phyloP scores from a whole-genome alignment of 495 filamentous ascomycete genomes.

The Extremus antarcticus region DNA sequence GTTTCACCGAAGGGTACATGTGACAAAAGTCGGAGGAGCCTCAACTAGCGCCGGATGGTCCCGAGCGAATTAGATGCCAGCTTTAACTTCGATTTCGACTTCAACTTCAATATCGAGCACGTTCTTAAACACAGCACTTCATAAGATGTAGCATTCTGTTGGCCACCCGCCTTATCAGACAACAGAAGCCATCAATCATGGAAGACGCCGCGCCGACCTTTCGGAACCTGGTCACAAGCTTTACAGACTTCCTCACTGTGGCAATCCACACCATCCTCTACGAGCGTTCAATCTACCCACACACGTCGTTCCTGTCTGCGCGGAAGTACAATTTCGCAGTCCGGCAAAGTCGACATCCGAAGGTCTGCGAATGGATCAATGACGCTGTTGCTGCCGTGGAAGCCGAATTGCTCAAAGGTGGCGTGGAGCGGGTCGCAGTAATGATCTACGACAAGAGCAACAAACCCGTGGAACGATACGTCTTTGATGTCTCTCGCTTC shows the following conservation, averaged over 20 bases:
- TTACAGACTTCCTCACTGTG: constrained; percentile 72
- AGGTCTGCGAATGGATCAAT: constrained; percentile 82
- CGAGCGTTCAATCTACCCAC: constrained; percentile 73
- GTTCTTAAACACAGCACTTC: no score
- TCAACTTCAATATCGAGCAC: no score
- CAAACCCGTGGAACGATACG: constrained; percentile 59
- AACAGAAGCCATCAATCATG: no score
- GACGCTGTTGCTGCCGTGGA: constrained; percentile 70
- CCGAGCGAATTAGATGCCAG: no score
- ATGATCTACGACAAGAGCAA: constrained; percentile 54
- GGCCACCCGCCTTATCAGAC: no score
- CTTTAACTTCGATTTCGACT: no score
- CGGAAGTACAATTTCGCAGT: constrained; percentile 84
- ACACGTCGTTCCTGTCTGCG: constrained; percentile 64
- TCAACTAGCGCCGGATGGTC: no score
- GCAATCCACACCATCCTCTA: constrained; percentile 91
- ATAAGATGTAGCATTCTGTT: no score
- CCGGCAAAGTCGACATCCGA: constrained; percentile 78
- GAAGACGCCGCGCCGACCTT: constrained; percentile 31
- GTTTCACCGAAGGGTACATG: no score
- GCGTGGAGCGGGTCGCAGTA: constrained; percentile 60
- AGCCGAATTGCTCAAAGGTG: constrained; percentile 59
- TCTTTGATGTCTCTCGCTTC: constrained; percentile 72
- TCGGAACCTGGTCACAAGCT: constrained; percentile 43
- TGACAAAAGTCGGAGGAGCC: no score